Evolutionary conservation across 176 grass and related monocot species (phyloP), one percentile per base, ranked within the genome.

Genomic region (Oryza longistaminata): DNA sequence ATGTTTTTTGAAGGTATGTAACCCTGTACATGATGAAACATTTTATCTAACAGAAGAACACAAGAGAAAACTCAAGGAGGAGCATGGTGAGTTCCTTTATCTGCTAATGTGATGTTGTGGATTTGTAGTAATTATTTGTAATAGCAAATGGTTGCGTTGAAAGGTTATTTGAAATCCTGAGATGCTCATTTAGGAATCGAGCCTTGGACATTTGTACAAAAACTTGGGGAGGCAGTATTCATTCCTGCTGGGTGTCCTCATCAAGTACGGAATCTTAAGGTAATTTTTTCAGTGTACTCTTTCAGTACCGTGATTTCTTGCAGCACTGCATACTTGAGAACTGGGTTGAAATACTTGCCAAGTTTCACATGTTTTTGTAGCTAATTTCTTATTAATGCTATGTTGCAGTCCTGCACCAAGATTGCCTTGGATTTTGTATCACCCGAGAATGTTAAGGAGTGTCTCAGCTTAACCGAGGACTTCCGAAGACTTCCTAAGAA

Each of bases 221-320:
- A 62, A 71, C 88, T 95, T 88, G 93, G 93, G 66, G 93, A 95
- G 64, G 93, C 93, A 2, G 86, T 95, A 37, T 92, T 95, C 34
- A 92, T 95, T 65, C 93, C 93, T 81, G 90, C 93, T 7, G 90
- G 93, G 7, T 95, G 90, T 61, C 93, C 90, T 46, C 93, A 95
- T 86, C 93, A 95, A 95, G 93, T 95, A 53, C 89, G 93, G 46
- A 95, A 95, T 90, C 71, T 95, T 19, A 92, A 92, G 93, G 93
- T 92, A 35, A 35, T 31, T 31, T 67, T 85, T 22, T 22, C 27
- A 27, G 52, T 58, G 49, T 34, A 29, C 50, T 75, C 60, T 43
- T 86, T 26, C 33, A 76, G 69, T 66, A 62, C 27, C 9, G 2
- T 5, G 5, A 35, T 5, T 82, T 85, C 37, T 1, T 35, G 75